Evolutionary conservation across 1,284 basidiomycete species (phyloP), one percentile per base, ranked within the genome.

Genomic region (Cryptococcus wingfieldii): DNA sequence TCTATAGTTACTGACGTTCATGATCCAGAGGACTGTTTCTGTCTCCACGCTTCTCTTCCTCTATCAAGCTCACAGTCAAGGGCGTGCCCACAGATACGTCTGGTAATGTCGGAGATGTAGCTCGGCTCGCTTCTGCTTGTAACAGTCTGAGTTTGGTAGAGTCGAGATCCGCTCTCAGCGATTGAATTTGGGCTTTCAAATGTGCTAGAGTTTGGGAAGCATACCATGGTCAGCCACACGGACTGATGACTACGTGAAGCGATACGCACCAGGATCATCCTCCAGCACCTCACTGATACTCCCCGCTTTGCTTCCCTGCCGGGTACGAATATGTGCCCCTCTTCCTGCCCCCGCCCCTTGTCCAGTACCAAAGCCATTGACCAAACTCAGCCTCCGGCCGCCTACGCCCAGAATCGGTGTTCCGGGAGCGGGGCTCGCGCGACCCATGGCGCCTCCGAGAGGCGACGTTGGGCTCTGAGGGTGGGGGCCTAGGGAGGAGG

Each of bases 261-360:
- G 28, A 27, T 41, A 34, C 65, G 55, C 48, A 70, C 65, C 58
- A 10, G 63, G 63, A 54, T 68, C 66, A 53, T 62, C 54, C 38
- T 51, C 50, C 4, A 51, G 18, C 48, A 48, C 53, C 19, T 56
- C 56, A 45, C 47, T 50, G 31, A 43, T 25, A 42, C 41, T 42
- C 41, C 23, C 41, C n/a, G n/a, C 23, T 23, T 42, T 42, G 41
- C 41, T 42, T 12, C 19, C 14, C 45, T 66, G 53, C 56, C 61
- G 14, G 59, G 51, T 18, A 8, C 31, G 31, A 34, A 12, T 13
- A 12, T 27, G 25, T 8, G 45, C 45, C 13, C 19, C 45, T 46
- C 8, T 23, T 25, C 14, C 19, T 10, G 45, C 25, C 10, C 7
- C 14, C 16, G 45, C 45, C 9, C 19, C 18, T 23, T 31, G 45